Conservation (phyloP, 441 rosid genomes). For the Bocquillonia castaneifolia region DNA sequence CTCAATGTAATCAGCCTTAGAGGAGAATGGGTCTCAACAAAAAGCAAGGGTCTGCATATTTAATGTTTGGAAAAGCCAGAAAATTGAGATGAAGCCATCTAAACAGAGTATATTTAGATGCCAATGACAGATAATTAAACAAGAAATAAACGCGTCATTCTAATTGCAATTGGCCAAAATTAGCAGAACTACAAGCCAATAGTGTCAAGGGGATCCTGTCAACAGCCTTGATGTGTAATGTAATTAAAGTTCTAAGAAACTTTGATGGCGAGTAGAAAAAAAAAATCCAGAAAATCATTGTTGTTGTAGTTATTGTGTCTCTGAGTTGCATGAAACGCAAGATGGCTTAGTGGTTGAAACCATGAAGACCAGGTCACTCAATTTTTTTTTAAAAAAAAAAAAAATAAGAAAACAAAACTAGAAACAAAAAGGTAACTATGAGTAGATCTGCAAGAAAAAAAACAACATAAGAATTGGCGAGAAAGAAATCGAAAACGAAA, state of each 20-base stretch:
- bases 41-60: slow-evolving; percentile 36
- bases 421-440: too few relatives aligned
- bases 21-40: slow-evolving; percentile 43
- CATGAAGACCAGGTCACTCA: slow-evolving; percentile 68
- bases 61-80: slow-evolving; percentile 38
- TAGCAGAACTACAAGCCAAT: slow-evolving; percentile 25
- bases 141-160: too few relatives aligned
- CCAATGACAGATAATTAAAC: slow-evolving; percentile 27
- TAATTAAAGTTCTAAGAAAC: slow-evolving; percentile 50
- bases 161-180: slow-evolving; percentile 27
- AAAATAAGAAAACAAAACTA: too few relatives aligned
- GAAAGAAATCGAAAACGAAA: too few relatives aligned
- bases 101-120: slow-evolving; percentile 12
- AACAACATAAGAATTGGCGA: too few relatives aligned
- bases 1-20: slow-evolving; percentile 56
- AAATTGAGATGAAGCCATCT: slow-evolving; percentile 69
- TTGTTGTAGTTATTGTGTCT: slow-evolving; percentile 82
- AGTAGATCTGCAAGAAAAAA: too few relatives aligned
- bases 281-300: slow-evolving; percentile 66
- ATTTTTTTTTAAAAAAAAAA: too few relatives aligned
- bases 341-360: slow-evolving; percentile 57
- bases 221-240: slow-evolving; percentile 44
- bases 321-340: slow-evolving; percentile 83
- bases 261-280: slow-evolving; percentile 66
- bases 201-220: slow-evolving; percentile 44